Conservation (phyloP, 2,329 filamentous ascomycete species). For the Thermothelomyces thermophilus region DNA sequence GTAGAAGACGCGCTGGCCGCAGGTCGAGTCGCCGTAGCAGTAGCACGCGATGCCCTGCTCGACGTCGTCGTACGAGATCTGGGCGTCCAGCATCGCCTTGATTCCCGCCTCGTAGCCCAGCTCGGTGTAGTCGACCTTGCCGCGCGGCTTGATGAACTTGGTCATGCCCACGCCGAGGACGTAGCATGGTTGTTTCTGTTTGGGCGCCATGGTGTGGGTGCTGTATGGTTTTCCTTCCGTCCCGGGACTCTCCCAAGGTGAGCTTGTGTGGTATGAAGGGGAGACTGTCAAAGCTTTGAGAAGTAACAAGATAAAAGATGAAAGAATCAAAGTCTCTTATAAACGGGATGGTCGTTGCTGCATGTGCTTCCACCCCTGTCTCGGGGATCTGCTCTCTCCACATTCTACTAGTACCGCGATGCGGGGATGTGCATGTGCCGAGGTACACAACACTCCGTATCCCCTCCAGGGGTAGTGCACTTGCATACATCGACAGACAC, state of each 20-base stretch:
- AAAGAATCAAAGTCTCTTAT: background rate
- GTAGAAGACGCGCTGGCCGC: conserved; percentile 95
- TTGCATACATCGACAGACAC: no score
- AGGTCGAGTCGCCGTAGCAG: conserved; percentile 93
- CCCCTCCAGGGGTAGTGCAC: no score
- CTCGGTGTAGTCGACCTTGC: conserved; percentile 91
- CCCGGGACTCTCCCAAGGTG: no score
- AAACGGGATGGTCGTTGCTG: background rate
- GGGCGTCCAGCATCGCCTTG: conserved; percentile 77
- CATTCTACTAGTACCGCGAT: no score
- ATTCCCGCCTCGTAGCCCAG: conserved; percentile 88
- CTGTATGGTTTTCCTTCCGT: no score
- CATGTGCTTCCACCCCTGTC: background rate
- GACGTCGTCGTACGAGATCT: conserved; percentile 94
- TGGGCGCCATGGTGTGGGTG: conserved; percentile 40
- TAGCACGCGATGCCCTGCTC: conserved; percentile 96
- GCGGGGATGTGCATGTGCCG: no score
- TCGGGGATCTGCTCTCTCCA: background rate
- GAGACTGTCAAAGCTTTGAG: no score
- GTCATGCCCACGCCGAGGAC: conserved; percentile 98
- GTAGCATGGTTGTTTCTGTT: conserved; percentile 57
- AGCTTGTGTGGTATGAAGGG: no score
- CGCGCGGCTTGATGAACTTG: conserved; percentile 95
- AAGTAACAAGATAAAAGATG: background rate
- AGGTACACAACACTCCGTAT: no score